phyloP scores from a whole-genome alignment of 139 green algal species.

The Coelastrella sp. region DNA sequence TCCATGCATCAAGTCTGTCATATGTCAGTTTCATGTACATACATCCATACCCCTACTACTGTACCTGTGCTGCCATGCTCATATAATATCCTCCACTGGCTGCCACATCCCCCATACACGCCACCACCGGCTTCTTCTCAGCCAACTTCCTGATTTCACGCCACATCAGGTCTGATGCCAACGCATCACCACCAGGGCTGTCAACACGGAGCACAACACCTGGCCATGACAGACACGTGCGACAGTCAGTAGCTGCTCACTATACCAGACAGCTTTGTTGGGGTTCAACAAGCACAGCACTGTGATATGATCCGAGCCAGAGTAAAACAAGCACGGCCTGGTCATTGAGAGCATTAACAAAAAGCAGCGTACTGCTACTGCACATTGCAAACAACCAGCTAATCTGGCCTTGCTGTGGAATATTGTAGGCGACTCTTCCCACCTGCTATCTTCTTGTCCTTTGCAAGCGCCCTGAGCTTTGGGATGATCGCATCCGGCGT shows the following conservation, averaged over 20 bases:
- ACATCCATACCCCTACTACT: background rate
- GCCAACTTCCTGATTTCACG: slow-evolving; percentile 82
- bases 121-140: slow-evolving; percentile 93
- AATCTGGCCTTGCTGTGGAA: no score
- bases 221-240: background rate
- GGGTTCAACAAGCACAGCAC: no score
- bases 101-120: slow-evolving; percentile 95
- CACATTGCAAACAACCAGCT: no score
- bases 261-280: background rate
- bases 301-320: no score
- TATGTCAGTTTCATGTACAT: background rate
- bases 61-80: slow-evolving; percentile 80
- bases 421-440: background rate
- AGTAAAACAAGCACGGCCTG: no score
- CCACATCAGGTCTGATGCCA: slow-evolving; percentile 98
- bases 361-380: no score
- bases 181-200: slow-evolving; percentile 90
- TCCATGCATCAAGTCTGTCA: background rate
- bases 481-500: slow-evolving; percentile 68
- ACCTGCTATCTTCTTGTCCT: slow-evolving; percentile 59
- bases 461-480: slow-evolving; percentile 64
- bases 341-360: no score
- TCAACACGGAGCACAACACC: slow-evolving; percentile 93
- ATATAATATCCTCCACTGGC: slow-evolving; percentile 98
- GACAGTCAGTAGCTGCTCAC: background rate